Evolutionary conservation across 495 filamentous ascomycete genomes (phyloP), one percentile per base, ranked within the genome.

Genomic region (Aspergillus olivimuriae): DNA sequence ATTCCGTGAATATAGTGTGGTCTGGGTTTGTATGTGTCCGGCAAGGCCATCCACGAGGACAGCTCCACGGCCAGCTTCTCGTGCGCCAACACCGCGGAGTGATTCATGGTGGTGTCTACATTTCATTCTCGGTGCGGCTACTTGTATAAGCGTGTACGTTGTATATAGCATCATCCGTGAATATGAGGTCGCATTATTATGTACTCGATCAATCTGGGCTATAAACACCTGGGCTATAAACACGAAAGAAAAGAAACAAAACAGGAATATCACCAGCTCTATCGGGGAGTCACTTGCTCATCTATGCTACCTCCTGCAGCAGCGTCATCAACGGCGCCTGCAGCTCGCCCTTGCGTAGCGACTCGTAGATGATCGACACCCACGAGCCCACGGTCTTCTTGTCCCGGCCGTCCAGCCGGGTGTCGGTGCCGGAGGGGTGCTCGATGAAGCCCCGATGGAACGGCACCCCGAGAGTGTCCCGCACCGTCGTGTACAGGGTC

Each of bases 1-100:
- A 34, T 16, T 1, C 7, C 4, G 14, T 26, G 54, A 23, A 34
- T 30, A 0, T 46, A 61, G 37, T 70, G 66, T 43, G 66, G 48
- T 6, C 45, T 70, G 14, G 66, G 66, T 11, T 45, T 70, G 18
- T 70, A 65, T 39, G 57, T 58, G 34, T 68, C 65, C 35, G 65
- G 65, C 22, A 65, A 60, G 24, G 58, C 66, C 16, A 71, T 71
- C 34, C 64, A 68, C 46, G 57, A 69, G 35, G 59, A 66, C 20
- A 40, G 45, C 18, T 49, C 48, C 41, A 57, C 34, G 18, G 32
- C 34, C 39, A 65, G 61, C 41, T 70, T 66, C 41, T 59, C 52
- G 18, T 70, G 66, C 37, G 52, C 52, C 22, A 59, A 57, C 43
- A 58, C 54, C 7, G 60, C 55, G 15, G 39, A 46, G 21, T 64